Percentiles rank a stretch among this genome's conserved stretches.
These are phyloP conservation scores for Aureobasidium sp. DNA, from an alignment of 2,329 filamentous ascomycete species.

Conservation along the genomic window DNA sequence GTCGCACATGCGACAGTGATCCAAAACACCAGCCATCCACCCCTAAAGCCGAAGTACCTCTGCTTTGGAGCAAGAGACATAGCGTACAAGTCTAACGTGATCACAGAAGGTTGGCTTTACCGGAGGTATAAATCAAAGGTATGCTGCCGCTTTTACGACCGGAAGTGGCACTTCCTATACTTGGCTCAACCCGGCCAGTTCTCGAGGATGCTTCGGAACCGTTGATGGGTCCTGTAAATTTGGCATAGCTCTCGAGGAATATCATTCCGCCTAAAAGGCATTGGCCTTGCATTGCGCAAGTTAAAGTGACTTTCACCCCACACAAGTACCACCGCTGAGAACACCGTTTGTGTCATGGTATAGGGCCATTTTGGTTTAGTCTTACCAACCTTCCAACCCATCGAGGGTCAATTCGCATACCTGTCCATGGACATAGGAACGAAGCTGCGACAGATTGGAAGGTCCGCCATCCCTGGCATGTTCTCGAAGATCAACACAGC, in stretches of 20 bases:
- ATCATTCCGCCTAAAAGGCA: background rate
- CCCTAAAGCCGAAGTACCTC: conserved; percentile 47
- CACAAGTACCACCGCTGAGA: background rate
- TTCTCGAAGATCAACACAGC: background rate
- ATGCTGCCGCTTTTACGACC: background rate
- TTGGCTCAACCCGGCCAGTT: background rate
- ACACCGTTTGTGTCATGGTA: background rate
- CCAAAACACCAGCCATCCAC: conserved; percentile 45
- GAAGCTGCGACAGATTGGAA: background rate
- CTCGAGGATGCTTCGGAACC: background rate
- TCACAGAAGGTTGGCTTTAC: background rate
- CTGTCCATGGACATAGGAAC: background rate
- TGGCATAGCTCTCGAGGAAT: background rate
- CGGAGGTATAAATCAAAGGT: background rate
- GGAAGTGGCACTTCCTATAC: background rate
- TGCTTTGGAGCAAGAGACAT: conserved; percentile 12
- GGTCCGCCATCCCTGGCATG: background rate
- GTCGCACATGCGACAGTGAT: conserved; percentile 36
- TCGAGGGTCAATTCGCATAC: background rate
- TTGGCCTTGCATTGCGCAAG: background rate
- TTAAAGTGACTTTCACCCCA: background rate
- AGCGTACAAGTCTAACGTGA: background rate
- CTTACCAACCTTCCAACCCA: background rate
- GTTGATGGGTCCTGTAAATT: background rate
- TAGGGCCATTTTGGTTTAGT: background rate